phyloP scores from a whole-genome alignment of 2,329 filamentous ascomycete species.

The Talaromyces sp. region DNA sequence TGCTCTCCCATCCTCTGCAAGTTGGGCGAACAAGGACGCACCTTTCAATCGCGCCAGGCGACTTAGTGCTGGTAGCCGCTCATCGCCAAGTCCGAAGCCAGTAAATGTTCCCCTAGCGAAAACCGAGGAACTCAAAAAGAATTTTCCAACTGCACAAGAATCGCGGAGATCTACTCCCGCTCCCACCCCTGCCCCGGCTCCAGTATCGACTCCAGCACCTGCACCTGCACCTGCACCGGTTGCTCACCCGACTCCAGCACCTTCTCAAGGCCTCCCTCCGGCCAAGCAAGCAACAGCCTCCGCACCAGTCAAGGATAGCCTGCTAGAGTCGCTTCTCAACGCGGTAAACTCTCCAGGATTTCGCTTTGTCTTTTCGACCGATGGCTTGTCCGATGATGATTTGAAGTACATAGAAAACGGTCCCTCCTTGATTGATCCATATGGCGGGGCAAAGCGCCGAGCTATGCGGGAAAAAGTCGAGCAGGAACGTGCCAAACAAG shows the following conservation, averaged over 20 bases:
- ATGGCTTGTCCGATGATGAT: constrained; percentile 47
- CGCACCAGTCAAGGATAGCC: constrained; percentile 25
- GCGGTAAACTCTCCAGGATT: constrained; percentile 50
- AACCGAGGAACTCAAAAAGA: constrained; percentile 36
- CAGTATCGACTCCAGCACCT: constrained; percentile 21
- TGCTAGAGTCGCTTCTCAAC: constrained; percentile 44
- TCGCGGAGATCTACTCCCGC: constrained; percentile 26
- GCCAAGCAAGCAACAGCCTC: constrained; percentile 21
- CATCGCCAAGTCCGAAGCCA: constrained; percentile 74
- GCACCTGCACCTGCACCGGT: constrained; percentile 22
- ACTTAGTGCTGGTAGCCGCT: constrained; percentile 73
- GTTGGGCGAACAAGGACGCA: constrained; percentile 75
- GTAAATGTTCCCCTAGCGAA: constrained; percentile 44
- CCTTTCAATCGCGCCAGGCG: constrained; percentile 64
- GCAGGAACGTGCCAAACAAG: constrained; percentile 55
- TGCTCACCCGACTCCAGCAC: constrained; percentile 23
- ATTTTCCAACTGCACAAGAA: constrained; percentile 25
- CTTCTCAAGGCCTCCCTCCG: constrained; percentile 23
- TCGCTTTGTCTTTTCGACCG: constrained; percentile 53
- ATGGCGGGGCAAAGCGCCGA: constrained; percentile 77
- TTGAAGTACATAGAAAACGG: constrained; percentile 54
- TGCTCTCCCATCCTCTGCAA: constrained; percentile 88
- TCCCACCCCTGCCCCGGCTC: constrained; percentile 6
- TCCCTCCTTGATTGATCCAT: constrained; percentile 77
- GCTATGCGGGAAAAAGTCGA: constrained; percentile 69